Evolutionary conservation across 2,329 filamentous ascomycete genomes (phyloP).

Genomic region (Harringtonia lauricola): DNA sequence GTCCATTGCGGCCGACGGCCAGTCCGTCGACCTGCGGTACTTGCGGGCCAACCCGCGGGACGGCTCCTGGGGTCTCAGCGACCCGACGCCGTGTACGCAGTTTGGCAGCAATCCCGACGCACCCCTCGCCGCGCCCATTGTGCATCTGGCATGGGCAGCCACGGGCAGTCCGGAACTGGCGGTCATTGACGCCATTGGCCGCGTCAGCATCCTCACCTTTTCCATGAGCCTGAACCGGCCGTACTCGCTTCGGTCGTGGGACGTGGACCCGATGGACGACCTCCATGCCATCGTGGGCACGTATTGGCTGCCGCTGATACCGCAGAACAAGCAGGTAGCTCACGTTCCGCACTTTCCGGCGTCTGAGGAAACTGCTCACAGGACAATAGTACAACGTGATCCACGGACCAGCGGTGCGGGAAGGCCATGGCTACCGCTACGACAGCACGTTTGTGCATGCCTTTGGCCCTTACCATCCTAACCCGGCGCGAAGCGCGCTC

Average conservation of each 20-base stretch:
- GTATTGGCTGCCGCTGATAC: conserved; percentile 66
- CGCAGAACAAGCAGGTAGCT: conserved; percentile 28
- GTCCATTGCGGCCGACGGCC: conserved; percentile 62
- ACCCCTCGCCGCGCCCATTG: conserved; percentile 48
- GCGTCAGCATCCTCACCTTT: conserved; percentile 64
- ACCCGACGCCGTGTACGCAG: conserved; percentile 53
- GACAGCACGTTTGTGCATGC: conserved; percentile 54
- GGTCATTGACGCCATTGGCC: conserved; percentile 67
- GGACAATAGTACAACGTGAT: conserved; percentile 34
- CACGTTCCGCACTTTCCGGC: background rate
- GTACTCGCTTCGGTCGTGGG: conserved; percentile 47
- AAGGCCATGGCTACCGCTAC: conserved; percentile 55
- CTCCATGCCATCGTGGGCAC: conserved; percentile 69
- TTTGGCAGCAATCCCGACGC: conserved; percentile 38
- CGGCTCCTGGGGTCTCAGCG: conserved; percentile 66
- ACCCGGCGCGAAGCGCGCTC: conserved; percentile 59
- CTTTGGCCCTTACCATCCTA: conserved; percentile 63
- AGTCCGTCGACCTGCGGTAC: conserved; percentile 59
- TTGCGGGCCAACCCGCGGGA: conserved; percentile 57
- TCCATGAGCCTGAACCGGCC: conserved; percentile 65
- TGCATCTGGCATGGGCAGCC: conserved; percentile 73
- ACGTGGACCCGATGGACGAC: conserved; percentile 62
- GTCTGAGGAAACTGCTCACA: background rate
- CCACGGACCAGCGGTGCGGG: conserved; percentile 53
- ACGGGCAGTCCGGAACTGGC: conserved; percentile 69